These are phyloP conservation scores for Plasmodium adleri DNA, from an alignment of 169 alveolate genomes.

Conservation along the genomic window DNA sequence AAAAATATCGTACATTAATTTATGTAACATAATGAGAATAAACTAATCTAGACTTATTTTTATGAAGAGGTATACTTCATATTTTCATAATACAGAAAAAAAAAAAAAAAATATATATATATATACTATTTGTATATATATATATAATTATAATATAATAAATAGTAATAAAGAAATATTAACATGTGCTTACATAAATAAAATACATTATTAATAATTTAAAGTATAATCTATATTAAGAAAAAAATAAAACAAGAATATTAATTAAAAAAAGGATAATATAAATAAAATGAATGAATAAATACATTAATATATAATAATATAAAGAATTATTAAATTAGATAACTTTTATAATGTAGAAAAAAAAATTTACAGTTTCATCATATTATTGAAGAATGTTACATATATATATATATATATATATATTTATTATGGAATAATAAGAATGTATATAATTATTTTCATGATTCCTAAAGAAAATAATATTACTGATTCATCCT, in stretches of 20 bases:
- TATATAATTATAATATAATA: constrained; percentile 1
- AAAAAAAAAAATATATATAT: constrained; percentile 6
- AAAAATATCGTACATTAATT: constrained; percentile 37
- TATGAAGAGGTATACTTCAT: constrained; percentile 2
- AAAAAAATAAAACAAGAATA: constrained; percentile 34
- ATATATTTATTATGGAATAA: no score
- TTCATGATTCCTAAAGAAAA: no score
- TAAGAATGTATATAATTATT: no score
- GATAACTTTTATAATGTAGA: no score
- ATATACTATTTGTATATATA: constrained; percentile 9
- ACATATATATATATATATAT: no score
- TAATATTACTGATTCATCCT: background rate
- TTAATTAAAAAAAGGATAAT: constrained; percentile 4
- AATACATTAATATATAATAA: constrained; percentile 4
- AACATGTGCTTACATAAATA: constrained; percentile 28
- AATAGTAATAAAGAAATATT: constrained; percentile 32
- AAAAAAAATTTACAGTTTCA: no score
- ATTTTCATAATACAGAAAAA: constrained; percentile 71
- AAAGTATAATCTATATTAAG: constrained; percentile 23
- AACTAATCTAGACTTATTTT: no score
- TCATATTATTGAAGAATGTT: no score
- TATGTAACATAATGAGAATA: background rate
- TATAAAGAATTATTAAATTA: background rate
- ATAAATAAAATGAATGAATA: background rate
- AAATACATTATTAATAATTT: constrained; percentile 42